Base-by-base conservation (phyloP, 2,329 filamentous ascomycete species). In the Akanthomyces dipterigenus region DNA sequence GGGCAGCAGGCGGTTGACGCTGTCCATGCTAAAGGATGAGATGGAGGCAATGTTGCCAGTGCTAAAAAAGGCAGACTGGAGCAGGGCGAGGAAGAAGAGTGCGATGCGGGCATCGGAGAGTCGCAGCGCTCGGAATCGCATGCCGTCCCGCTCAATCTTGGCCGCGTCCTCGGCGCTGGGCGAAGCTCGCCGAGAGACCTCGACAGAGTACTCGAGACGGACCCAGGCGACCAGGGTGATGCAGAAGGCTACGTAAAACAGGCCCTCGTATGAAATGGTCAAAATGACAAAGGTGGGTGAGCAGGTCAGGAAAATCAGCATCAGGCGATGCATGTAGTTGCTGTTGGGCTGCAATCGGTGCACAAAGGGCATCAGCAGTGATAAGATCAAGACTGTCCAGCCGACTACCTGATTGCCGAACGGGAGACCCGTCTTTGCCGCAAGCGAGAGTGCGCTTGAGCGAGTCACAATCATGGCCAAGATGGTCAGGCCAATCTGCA, bases 61-160 rank as follows among this genome's bases (percentile, higher is more conserved):
- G 76, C 88, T 91, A 82, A 98, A 99, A 76, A 99, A 99, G 56
- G 89, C 95, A 3, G 93, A 93, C 75, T 99, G 95, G 6, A 99
- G 82, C 43, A 99, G 84, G 67, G 91, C 92, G 74, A 99, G 88
- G 81, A 98, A 97, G 80, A 98, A 98, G 7, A 99, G 83, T 1
- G 91, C 89, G 40, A 96, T 88, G 42, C 96, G 89, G 4, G 88
- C 86, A 72, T 99, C 95, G n/a, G 89, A 83, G 6, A 98, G 80
- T 1, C 82, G 86, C 54, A 98, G 81, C 0, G 89, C 80, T 46
- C 93, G 88, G 76, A 78, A 80, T 67, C 20, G 46, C 38, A 53
- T 3, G 40, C 57, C 57, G 16, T 53, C 49, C 9, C 28, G 38
- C 7, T 45, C 26, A 38, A 60, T 60, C 40, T 63, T 62, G 24